Percentiles rank a stretch among this genome's conserved stretches.
Conservation (phyloP, 306 rosid species). For the Corylus avellana region DNA sequence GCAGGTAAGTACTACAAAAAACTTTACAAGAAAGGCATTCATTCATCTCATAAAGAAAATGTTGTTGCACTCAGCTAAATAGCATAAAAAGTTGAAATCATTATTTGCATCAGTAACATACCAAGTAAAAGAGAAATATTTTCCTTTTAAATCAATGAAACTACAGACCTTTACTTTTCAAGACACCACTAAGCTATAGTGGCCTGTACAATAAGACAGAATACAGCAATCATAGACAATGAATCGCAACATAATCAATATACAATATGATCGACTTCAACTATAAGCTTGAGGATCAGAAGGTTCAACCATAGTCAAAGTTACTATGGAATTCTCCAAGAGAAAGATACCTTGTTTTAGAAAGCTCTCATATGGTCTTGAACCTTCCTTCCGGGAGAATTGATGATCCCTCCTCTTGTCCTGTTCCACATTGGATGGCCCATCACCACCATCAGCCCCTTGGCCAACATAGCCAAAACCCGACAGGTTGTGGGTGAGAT, state of each 20-base stretch:
- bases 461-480: conserved; percentile 22
- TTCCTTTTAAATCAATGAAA: not conserved
- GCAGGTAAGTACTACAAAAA: not conserved
- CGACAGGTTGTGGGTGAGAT: conserved; percentile 23
- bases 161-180: not conserved
- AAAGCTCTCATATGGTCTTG: conserved; percentile 25
- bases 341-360: conserved; percentile 39
- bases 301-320: conserved; percentile 4
- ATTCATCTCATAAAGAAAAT: not conserved
- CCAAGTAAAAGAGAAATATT: not conserved
- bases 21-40: not conserved
- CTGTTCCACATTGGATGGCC: conserved; percentile 8
- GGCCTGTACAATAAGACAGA: not conserved
- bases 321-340: not conserved
- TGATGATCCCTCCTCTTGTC: conserved; percentile 21
- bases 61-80: not conserved
- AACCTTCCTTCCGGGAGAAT: conserved; percentile 27
- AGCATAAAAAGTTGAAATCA: not conserved
- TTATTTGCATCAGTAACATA: not conserved
- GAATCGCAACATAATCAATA: not conserved
- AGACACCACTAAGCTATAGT: not conserved
- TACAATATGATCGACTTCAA: not conserved
- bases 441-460: conserved; percentile 3
- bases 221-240: not conserved
- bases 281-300: not conserved